Conservation (phyloP, 306 rosid species). For the Lathyrus oleraceus region DNA sequence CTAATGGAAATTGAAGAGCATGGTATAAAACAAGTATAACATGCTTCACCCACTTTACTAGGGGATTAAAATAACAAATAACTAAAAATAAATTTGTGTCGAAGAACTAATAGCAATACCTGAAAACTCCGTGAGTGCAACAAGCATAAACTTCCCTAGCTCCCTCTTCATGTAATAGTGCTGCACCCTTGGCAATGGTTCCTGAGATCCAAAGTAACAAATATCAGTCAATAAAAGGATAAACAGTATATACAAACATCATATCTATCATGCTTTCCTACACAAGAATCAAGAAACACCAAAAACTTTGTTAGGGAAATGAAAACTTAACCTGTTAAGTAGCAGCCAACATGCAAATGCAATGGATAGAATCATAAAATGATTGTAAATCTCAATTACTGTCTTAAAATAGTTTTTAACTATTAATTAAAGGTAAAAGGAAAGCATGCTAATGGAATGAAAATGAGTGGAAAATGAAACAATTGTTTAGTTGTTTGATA, state of each 20-base stretch:
- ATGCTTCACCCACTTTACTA: background rate
- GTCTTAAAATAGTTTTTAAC: background rate
- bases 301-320: slow-evolving; percentile 1
- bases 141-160: slow-evolving; percentile 99
- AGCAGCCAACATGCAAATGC: background rate
- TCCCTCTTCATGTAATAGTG: slow-evolving; percentile 85
- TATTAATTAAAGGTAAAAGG: background rate
- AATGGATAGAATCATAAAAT: slow-evolving; percentile 8
- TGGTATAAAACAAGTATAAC: background rate
- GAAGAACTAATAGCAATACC: slow-evolving; percentile 49
- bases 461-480: no score
- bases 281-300: slow-evolving; percentile 3
- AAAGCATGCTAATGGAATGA: no score
- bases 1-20: background rate
- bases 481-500: no score
- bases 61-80: background rate
- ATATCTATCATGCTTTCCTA: slow-evolving; percentile 1
- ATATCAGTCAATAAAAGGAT: background rate
- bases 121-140: slow-evolving; percentile 91
- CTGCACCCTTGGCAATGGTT: slow-evolving; percentile 95
- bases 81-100: background rate
- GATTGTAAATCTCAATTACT: background rate
- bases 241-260: background rate
- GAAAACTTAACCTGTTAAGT: slow-evolving; percentile 8
- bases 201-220: slow-evolving; percentile 46